Base-by-base conservation (phyloP, 805 yeast genomes). In the Spathaspora arborariae region DNA sequence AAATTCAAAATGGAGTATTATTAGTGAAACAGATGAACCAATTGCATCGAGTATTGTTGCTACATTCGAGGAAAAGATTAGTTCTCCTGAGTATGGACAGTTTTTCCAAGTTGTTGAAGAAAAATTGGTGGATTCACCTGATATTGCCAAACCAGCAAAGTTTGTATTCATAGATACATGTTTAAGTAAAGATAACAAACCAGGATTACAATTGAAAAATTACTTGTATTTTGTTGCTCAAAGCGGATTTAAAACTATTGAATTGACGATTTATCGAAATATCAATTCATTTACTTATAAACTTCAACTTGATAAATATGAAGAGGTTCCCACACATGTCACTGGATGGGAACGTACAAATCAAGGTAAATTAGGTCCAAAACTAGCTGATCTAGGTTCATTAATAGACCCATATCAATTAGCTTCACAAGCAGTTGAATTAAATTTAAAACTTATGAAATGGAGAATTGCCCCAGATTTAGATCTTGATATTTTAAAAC, bases 401-500 rank as follows among this genome's bases (percentile, higher is more conserved):
- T 69, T 94, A 39, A 80, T 92, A 33, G 83, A 92, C 60, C 99
- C 99, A 0, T 52, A 73, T 10, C 83, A 85, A 52, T 70, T 94
- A 19, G 92, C 97, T 0, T 87, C 85, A 49, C 98, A 95, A 64
- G 92, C 97, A 0, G 91, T 90, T 5, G 97, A 91, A 62, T 74
- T 94, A 47, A 94, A 94, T 59, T 70, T 94, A 48, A 88, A 88
- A 66, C 70, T 94, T 39, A 94, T 94, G 99, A 89, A 90, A 60
- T 94, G 99, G 99, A 76, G 99, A 54, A 79, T 94, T 15, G 89
- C 88, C 0, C 98, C 99, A 0, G 76, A 81, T 7, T 60, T 94
- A 3, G 79, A 94, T 57, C 70, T 94, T 41, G 91, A 87, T 5
- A 59, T 67, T 2, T 70, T 94, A 19, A 78, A 80, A 52, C 49